Base-by-base conservation (phyloP, 805 yeast genomes). In the Ogataea sp. region DNA sequence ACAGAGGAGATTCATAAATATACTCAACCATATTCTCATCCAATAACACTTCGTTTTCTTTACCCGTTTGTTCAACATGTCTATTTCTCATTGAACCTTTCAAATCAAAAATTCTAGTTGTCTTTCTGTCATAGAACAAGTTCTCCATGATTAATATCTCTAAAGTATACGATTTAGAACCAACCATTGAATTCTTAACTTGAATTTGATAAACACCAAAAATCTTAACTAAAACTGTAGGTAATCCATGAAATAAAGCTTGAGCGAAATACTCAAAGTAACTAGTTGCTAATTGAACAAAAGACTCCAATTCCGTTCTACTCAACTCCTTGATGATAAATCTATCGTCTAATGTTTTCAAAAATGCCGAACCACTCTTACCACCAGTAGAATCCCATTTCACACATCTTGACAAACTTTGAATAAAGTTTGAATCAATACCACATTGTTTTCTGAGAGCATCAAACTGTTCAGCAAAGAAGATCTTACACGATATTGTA, bases 21-120 rank as follows among this genome's bases (percentile, higher is more conserved):
- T 87, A 93, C 55, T 93, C 98, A 44, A 93, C 94, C 98, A 93
- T 93, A 55, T 93, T 93, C 52, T 93, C 99, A 60, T 93, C 99
- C 40, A 93, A 62, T 20, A 93, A 64, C 1, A 93, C 99, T 59
- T 93, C 97, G 53, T 93, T 88, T 45, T 83, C 96, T 53, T 78
- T 81, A 6, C 98, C 98, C 0, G 98, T 94, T 57, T 90, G 96
- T 49, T 89, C 83, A 28, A 90, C 98, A 53, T 90, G 97, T 47
- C 99, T 71, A 59, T 93, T 93, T 45, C 98, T 69, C 97, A 93
- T 93, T 0, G 97, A 89, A 0, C 99, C 99, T 59, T 93, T 93
- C 59, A 93, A 72, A 60, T 93, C 99, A 62, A 93, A 93, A 35
- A 90, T 88, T 46, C 97, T 66, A 13, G 86, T 70, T 42, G 89